Percentiles rank a stretch among this genome's conserved stretches.
Conservation (phyloP, 768 basidiomycete species). For the Tephrocybe sp. region DNA sequence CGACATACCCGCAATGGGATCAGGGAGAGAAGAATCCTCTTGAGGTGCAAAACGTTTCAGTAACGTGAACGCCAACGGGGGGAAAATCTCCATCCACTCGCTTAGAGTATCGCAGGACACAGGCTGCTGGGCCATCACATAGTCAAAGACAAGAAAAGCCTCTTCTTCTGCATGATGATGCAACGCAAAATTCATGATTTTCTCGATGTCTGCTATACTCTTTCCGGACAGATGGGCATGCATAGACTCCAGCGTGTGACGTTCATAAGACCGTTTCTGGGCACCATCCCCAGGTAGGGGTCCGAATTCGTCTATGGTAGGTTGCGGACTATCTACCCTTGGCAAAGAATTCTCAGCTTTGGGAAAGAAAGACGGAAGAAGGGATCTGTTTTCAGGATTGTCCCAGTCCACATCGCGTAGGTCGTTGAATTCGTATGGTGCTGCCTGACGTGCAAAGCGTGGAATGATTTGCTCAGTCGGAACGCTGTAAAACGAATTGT, state of each 20-base stretch:
- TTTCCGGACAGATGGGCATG: slow-evolving; percentile 22
- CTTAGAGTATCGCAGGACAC: slow-evolving; percentile 27
- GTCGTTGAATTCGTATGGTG: slow-evolving; percentile 41
- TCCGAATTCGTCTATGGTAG: not conserved
- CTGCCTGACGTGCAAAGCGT: slow-evolving; percentile 44
- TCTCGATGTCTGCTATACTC: slow-evolving; percentile 30
- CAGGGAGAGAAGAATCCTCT: slow-evolving; percentile 30
- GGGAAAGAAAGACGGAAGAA: slow-evolving; percentile 32
- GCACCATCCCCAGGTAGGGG: slow-evolving; percentile 6
- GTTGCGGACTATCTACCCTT: slow-evolving; percentile 6
- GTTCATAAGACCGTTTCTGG: not conserved
- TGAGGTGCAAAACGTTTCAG: slow-evolving; percentile 48
- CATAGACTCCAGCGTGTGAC: slow-evolving; percentile 29
- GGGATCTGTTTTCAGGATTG: slow-evolving; percentile 24
- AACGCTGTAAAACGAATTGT: slow-evolving; percentile 40
- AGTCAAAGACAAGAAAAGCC: slow-evolving; percentile 50
- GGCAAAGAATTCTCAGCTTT: slow-evolving; percentile 8
- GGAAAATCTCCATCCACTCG: slow-evolving; percentile 49
- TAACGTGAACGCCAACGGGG: slow-evolving; percentile 54
- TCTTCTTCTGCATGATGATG: slow-evolving; percentile 57
- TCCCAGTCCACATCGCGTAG: slow-evolving; percentile 42
- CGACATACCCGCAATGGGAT: slow-evolving; percentile 28
- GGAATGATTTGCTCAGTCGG: slow-evolving; percentile 24
- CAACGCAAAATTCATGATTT: slow-evolving; percentile 40
- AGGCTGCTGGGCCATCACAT: slow-evolving; percentile 31